Percentiles rank a stretch among this genome's conserved stretches.
phyloP scores from a whole-genome alignment of 2,329 filamentous ascomycete genomes.

The Blumeriella jaapii region DNA sequence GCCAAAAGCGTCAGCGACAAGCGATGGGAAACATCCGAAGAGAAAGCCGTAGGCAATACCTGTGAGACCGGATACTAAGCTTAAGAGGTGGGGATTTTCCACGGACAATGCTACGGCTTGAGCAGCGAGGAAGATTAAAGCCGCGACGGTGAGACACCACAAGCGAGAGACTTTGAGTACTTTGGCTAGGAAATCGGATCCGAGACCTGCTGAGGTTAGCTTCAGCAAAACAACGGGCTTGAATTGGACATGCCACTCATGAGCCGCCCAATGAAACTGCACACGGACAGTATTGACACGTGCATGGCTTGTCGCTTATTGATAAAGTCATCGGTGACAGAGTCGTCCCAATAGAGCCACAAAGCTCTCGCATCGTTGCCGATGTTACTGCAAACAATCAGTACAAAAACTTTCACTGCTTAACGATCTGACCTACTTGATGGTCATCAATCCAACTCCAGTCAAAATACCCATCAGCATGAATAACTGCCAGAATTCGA shows the following conservation, averaged over 20 bases:
- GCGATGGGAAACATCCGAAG: conserved; percentile 86
- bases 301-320: conserved; percentile 77
- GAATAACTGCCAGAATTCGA: conserved; percentile 89
- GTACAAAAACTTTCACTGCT: background rate
- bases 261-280: conserved; percentile 74
- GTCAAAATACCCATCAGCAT: conserved; percentile 79
- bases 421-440: conserved; percentile 60
- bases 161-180: conserved; percentile 68
- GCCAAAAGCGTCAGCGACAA: conserved; percentile 84
- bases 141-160: conserved; percentile 79
- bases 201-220: conserved; percentile 49
- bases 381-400: conserved; percentile 58
- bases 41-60: conserved; percentile 87
- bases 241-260: conserved; percentile 48
- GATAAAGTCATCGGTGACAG: conserved; percentile 61
- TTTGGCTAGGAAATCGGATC: conserved; percentile 83
- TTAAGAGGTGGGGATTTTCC: conserved; percentile 64
- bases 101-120: conserved; percentile 69
- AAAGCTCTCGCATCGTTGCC: conserved; percentile 79
- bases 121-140: conserved; percentile 64
- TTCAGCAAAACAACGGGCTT: conserved; percentile 6
- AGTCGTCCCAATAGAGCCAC: conserved; percentile 76
- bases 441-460: conserved; percentile 94
- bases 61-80: conserved; percentile 69
- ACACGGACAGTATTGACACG: conserved; percentile 84